A percentile compares a stretch with the other conserved stretches of the same genome.
Evolutionary conservation across 345 rosid species (phyloP).

Genomic region (Erucastrum elatum): DNA sequence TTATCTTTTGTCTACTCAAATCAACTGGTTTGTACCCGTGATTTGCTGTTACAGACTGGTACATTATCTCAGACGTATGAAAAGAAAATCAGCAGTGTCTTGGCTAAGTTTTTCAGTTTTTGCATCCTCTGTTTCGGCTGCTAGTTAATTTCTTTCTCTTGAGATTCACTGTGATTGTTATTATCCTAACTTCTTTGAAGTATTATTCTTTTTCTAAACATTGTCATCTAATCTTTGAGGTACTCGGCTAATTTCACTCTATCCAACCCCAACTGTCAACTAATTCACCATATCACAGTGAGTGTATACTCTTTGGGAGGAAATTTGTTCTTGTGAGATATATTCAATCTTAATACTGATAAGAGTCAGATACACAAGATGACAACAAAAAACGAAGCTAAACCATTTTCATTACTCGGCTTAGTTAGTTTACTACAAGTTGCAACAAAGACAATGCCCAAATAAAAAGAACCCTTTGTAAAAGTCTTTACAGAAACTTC

Average conservation of each 20-base stretch:
- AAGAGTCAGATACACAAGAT: background rate
- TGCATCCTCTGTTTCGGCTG: background rate
- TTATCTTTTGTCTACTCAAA: constrained; percentile 7
- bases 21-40: constrained; percentile 12
- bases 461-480: background rate
- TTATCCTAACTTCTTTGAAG: background rate
- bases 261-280: background rate
- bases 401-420: no score
- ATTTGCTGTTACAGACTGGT: constrained; percentile 22
- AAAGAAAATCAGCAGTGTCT: background rate
- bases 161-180: constrained; percentile 4
- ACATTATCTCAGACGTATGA: background rate
- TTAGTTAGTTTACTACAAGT: constrained; percentile 13
- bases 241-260: background rate
- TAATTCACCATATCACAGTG: background rate
- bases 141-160: background rate
- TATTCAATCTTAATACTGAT: background rate
- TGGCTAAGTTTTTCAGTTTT: constrained; percentile 7
- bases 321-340: background rate
- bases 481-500: constrained; percentile 33
- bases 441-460: constrained; percentile 10
- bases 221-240: background rate
- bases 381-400: no score
- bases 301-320: background rate
- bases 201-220: background rate